Evolutionary conservation across 768 basidiomycete genomes (phyloP).

Genomic region (Termitomyces sp.): DNA sequence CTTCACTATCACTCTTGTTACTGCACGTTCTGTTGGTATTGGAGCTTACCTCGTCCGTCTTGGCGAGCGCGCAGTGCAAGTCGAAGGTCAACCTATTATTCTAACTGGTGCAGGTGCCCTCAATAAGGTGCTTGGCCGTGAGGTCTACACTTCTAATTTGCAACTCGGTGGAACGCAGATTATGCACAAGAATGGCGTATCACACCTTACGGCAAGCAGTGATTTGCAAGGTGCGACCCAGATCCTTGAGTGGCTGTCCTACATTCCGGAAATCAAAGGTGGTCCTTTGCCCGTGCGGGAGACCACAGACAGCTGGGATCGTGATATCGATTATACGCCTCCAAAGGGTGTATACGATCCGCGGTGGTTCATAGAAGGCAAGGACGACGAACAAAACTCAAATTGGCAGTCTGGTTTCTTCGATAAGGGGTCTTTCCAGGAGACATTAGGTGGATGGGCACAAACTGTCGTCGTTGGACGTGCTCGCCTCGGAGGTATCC

Average conservation of each 20-base stretch:
- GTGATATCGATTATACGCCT: conserved; percentile 83
- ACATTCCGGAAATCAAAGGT: conserved; percentile 81
- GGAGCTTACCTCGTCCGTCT: conserved; percentile 98
- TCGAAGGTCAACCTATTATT: conserved; percentile 99
- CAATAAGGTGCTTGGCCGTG: conserved; percentile 98
- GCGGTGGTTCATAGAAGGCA: conserved; percentile 96
- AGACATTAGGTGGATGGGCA: conserved; percentile 98
- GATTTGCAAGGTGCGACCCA: conserved; percentile 94
- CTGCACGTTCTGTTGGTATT: conserved; percentile 97
- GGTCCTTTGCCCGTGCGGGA: conserved; percentile 76
- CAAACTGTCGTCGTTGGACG: conserved; percentile 98
- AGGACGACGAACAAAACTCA: conserved; percentile 72
- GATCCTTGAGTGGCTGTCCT: conserved; percentile 93
- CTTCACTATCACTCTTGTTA: conserved; percentile 98
- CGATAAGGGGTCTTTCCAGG: conserved; percentile 96
- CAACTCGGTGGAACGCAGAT: conserved; percentile 99
- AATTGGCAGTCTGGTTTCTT: conserved; percentile 91
- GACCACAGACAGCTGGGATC: conserved; percentile 81
- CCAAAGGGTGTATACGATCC: conserved; percentile 97
- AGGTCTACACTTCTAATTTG: conserved; percentile 97
- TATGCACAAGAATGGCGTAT: conserved; percentile 99
- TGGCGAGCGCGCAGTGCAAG: conserved; percentile 96
- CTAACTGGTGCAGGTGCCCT: conserved; percentile 94
- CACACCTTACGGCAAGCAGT: conserved; percentile 91
- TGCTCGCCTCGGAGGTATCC: conserved; percentile 93